Conservation (phyloP, 2,329 filamentous ascomycete species). For the Biscogniauxia marginata region DNA sequence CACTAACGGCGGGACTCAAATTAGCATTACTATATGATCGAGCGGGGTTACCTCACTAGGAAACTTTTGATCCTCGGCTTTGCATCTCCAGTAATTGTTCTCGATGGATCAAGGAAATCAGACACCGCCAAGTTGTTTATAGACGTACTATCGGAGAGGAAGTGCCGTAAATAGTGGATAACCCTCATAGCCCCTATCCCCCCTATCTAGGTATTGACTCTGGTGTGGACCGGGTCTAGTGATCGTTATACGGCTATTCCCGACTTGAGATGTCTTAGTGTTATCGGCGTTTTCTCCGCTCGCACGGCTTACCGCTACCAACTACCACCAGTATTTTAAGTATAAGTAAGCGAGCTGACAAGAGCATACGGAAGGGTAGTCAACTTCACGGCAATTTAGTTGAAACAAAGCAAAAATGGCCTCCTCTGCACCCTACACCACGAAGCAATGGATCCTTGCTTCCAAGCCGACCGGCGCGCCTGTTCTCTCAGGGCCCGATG, state of each 20-base stretch:
- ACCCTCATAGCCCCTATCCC: not conserved
- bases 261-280: not conserved
- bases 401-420: conserved; percentile 3
- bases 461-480: conserved; percentile 26
- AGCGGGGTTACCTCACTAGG: not conserved
- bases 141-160: not conserved
- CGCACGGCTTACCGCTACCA: not conserved
- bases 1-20: too few species aligned
- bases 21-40: too few species aligned
- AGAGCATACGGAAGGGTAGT: not conserved
- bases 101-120: not conserved
- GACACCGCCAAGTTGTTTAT: not conserved
- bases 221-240: not conserved
- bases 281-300: not conserved
- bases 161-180: not conserved
- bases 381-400: not conserved
- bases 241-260: not conserved
- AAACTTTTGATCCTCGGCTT: too few species aligned
- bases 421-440: conserved; percentile 16
- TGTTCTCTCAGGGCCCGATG: conserved; percentile 26
- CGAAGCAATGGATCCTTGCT: conserved; percentile 31
- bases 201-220: not conserved
- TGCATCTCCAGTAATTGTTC: not conserved
- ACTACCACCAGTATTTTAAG: too few species aligned
- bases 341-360: not conserved